Percentiles rank a stretch among this genome's conserved stretches.
These are phyloP conservation scores for Phalaenopsis aphrodite DNA, from an alignment of 106 monocot genomes.

Conservation along the genomic window DNA sequence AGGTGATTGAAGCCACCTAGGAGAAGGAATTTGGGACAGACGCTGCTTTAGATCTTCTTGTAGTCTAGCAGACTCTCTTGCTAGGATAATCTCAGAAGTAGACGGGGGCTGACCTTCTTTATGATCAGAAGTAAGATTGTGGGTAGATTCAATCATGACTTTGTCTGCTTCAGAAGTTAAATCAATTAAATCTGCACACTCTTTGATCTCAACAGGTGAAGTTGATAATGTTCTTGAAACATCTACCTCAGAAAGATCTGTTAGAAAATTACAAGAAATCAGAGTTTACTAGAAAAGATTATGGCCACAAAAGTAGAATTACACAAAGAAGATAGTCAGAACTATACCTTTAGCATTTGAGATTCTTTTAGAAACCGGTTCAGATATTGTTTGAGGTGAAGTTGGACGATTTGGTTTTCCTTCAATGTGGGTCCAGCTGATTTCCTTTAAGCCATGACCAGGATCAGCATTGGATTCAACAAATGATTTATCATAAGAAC, in stretches of 20 bases:
- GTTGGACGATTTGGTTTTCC: neutral
- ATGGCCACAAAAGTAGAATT: too few relatives aligned
- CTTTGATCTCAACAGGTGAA: slow-evolving; percentile 19
- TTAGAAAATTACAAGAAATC: slow-evolving; percentile 1
- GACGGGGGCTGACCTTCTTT: neutral
- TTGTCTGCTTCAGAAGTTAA: slow-evolving; percentile 9
- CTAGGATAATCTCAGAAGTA: slow-evolving; percentile 3
- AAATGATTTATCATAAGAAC: neutral
- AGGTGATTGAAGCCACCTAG: slow-evolving; percentile 20
- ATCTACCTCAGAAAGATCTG: slow-evolving; percentile 14
- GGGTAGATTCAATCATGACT: slow-evolving; percentile 5
- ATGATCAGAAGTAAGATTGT: neutral
- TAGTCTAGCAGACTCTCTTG: slow-evolving; percentile 29
- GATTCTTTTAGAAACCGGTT: slow-evolving; percentile 19
- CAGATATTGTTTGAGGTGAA: slow-evolving; percentile 13
- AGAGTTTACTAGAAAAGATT: neutral
- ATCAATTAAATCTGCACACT: slow-evolving; percentile 8
- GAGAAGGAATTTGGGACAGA: slow-evolving; percentile 46
- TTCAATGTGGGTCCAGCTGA: slow-evolving; percentile 38
- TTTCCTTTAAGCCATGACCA: slow-evolving; percentile 40
- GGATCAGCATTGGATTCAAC: neutral
- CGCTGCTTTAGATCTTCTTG: slow-evolving; percentile 53
- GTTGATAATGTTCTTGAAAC: neutral
- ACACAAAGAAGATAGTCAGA: too few relatives aligned
- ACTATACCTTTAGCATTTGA: slow-evolving; percentile 10